phyloP scores from a whole-genome alignment of 495 filamentous ascomycete genomes.

The Tuber calosporum region DNA sequence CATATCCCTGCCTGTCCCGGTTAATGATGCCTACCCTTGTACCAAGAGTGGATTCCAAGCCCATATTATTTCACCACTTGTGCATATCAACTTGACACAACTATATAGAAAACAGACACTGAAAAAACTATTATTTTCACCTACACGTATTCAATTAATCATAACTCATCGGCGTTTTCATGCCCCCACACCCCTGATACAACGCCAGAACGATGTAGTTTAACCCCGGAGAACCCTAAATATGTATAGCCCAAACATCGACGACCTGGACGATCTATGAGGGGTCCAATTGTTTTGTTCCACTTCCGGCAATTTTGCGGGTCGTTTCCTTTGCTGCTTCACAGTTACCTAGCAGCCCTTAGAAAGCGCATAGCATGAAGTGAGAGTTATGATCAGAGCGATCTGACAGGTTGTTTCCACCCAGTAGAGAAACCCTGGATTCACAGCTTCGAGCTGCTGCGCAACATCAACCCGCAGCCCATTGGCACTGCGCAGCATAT shows the following conservation, averaged over 20 bases:
- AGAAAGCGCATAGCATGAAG: too few relatives aligned
- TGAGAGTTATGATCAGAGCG: neutral
- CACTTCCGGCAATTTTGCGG: constrained; percentile 48
- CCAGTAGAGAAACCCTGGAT: constrained; percentile 47
- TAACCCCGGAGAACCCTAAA: neutral
- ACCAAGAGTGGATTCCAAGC: constrained; percentile 47
- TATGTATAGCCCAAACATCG: constrained; percentile 4
- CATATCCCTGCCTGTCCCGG: too few relatives aligned
- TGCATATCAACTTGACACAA: neutral
- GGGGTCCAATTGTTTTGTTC: constrained; percentile 51
- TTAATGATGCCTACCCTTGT: too few relatives aligned
- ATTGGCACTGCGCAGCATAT: constrained; percentile 43
- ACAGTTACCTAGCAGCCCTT: constrained; percentile 8
- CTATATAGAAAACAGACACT: too few relatives aligned
- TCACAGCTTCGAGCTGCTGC: constrained; percentile 43
- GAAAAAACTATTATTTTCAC: constrained; percentile 3
- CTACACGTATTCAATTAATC: constrained; percentile 47
- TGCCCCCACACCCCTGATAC: constrained; percentile 48
- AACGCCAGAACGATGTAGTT: neutral
- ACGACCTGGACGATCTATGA: constrained; percentile 48
- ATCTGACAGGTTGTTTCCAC: constrained; percentile 47
- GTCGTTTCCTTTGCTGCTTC: constrained; percentile 44
- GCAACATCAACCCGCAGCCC: constrained; percentile 49
- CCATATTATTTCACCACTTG: constrained; percentile 51
- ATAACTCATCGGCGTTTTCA: constrained; percentile 49